A percentile compares a stretch with the other conserved stretches of the same genome.
Evolutionary conservation across 176 grass and related monocot species (phyloP).

Genomic region (Lolium rigidum): DNA sequence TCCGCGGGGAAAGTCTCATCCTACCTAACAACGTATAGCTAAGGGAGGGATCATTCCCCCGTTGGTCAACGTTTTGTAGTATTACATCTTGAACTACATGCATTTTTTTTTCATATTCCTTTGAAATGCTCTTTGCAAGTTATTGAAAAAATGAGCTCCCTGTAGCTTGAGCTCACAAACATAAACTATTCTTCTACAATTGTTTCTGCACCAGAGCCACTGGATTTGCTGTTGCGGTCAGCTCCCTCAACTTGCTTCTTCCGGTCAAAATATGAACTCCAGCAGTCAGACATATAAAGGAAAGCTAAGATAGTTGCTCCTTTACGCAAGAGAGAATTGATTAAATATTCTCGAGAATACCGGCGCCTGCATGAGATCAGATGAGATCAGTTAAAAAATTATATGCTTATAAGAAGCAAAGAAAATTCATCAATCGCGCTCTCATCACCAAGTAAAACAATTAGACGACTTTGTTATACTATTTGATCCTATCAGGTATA

Average conservation of each 20-base stretch:
- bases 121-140: no score
- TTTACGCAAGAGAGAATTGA: accelerated
- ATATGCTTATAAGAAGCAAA: not conserved
- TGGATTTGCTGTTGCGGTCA: not conserved
- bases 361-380: not conserved
- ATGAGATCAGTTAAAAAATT: not conserved
- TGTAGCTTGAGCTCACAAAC: no score
- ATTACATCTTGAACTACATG: no score
- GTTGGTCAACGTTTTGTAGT: no score
- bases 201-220: not conserved
- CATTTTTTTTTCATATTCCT: not conserved
- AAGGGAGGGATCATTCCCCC: no score
- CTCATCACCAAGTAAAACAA: not conserved
- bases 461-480: no score
- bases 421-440: not conserved
- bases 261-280: not conserved
- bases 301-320: not conserved
- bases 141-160: no score
- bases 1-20: no score
- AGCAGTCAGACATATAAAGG: not conserved
- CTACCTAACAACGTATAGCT: no score
- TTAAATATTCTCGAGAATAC: not conserved
- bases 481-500: no score
- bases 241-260: not conserved
- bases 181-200: not conserved